Evolutionary conservation across 176 grass and related monocot species (phyloP), one percentile per base, ranked within the genome.

Genomic region (Tillandsia leiboldiana): DNA sequence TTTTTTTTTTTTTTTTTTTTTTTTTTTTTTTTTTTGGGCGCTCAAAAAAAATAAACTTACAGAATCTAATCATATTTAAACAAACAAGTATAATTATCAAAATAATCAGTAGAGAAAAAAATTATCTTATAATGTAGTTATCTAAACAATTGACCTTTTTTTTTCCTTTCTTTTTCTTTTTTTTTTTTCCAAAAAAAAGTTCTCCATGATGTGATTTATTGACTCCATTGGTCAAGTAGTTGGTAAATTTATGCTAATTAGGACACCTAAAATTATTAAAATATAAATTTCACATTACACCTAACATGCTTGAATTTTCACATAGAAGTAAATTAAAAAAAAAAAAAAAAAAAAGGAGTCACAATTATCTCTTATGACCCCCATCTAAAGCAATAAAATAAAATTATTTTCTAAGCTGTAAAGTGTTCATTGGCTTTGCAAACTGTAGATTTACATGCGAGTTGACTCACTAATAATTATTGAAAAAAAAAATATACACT

Each of bases 281-380:
- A 63, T 63, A 26, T 63, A 63, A 20, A 63, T 17, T n/a, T 63
- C 47, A 29, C 17, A 28, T 67, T 3, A 67, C 26, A 67, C 1
- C 11, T 67, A 22, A 33, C 47, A 23, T 28, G 26, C 47, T 23
- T 28, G 26, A 28, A 67, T 67, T 67, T 63, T 63, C 22, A 63
- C 57, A n/a, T 63, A 63, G 1, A 63, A 11, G 6, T 63, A 6
- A n/a, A 23, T n/a, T 22, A 8, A 11, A 11, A 63, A 15, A 63
- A 63, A 63, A 15, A 10, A 63, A 63, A 63, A 63, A 63, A 9
- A 63, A 63, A 52, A 22, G n/a, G 13, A 9, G 7, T 66, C 57
- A 59, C 47, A 24, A 75, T 65, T 75, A 65, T 75, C 61, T 50
- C 73, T 75, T 75, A 53, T 53, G 48, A 48, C 53, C 47, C 67